These are phyloP conservation scores for Fusarium protoensiforme DNA, from an alignment of 2,329 filamentous ascomycete genomes.

Conservation along the genomic window DNA sequence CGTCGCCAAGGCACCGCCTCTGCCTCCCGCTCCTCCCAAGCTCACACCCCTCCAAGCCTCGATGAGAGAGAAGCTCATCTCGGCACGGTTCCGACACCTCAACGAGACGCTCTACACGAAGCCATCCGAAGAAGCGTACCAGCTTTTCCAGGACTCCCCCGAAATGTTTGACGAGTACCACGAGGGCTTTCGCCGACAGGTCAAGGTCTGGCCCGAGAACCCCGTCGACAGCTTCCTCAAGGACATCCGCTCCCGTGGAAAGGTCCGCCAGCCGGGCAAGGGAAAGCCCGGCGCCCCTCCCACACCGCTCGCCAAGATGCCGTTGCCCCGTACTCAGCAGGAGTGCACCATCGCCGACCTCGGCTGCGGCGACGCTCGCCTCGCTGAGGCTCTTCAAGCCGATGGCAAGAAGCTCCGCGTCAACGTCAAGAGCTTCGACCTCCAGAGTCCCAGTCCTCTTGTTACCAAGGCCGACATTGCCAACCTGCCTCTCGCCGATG, in stretches of 20 bases:
- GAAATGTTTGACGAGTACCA: slow-evolving; percentile 98
- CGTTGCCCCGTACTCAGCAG: slow-evolving; percentile 78
- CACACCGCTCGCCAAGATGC: slow-evolving; percentile 47
- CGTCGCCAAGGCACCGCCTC: slow-evolving; percentile 42
- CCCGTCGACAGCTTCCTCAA: slow-evolving; percentile 89
- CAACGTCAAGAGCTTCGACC: slow-evolving; percentile 85
- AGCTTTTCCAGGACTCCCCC: slow-evolving; percentile 84
- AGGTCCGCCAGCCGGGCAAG: slow-evolving; percentile 53
- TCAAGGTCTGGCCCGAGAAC: slow-evolving; percentile 96
- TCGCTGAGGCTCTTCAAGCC: slow-evolving; percentile 75
- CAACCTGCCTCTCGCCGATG: slow-evolving; percentile 79
- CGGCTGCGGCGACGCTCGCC: slow-evolving; percentile 90
- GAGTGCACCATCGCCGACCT: slow-evolving; percentile 87
- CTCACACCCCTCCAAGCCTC: slow-evolving; percentile 92
- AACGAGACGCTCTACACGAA: slow-evolving; percentile 97
- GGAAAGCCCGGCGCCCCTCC: slow-evolving; percentile 44
- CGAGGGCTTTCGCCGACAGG: slow-evolving; percentile 94
- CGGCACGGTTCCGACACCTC: slow-evolving; percentile 94
- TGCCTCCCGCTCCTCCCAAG: slow-evolving; percentile 62
- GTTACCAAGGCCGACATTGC: slow-evolving; percentile 93
- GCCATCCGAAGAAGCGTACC: slow-evolving; percentile 84
- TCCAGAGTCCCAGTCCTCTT: slow-evolving; percentile 79
- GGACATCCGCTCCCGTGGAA: slow-evolving; percentile 76
- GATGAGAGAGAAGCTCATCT: slow-evolving; percentile 95
- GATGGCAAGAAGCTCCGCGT: slow-evolving; percentile 76